Evolutionary conservation across 208 protist genomes (phyloP), one percentile per base, ranked within the genome.

Genomic region (Lotmaria passim): DNA sequence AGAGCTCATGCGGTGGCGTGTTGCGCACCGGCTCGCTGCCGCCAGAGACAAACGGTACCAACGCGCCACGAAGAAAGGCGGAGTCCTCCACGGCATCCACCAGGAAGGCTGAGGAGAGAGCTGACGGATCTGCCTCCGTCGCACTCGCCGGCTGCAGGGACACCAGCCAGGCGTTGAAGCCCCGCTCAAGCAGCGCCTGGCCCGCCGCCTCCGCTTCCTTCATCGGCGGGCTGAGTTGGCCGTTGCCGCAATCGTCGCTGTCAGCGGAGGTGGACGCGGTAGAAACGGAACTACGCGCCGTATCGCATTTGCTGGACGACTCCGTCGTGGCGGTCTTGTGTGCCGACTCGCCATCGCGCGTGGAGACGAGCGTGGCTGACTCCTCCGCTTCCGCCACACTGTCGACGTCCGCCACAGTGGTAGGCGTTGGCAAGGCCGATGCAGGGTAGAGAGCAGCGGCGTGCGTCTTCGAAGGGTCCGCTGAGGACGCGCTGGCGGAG

Each of bases 201-300:
- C 34, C 28, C 7, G 12, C 44, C 50, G 50, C 7, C 36, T 23
- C 24, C 21, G 28, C 28, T 59, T 30, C 33, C n/a, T 44, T 10
- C 0, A 17, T 58, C 33, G 17, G n/a, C n/a, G n/a, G n/a, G n/a
- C n/a, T n/a, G n/a, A n/a, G n/a, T n/a, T n/a, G n/a, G n/a, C n/a
- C n/a, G n/a, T n/a, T n/a, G n/a, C n/a, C n/a, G n/a, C 10, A 3
- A 0, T 48, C 56, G 12, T 41, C n/a, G 12, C n/a, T 21, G 23
- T 4, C 38, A 1, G 56, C 46, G 30, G 56, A 48, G 21, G 56
- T 61, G 11, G 56, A 48, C 21, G 38, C 56, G 38, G 56, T 61
- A 11, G 56, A 61, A 12, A 61, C 56, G 24, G 56, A 61, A 24
- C 56, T 61, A 11, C 56, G 56, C 26, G 12, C 24, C 5, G 56